Evolutionary conservation across 179 eudicot genomes (phyloP).

Genomic region (Pouteria campechiana): DNA sequence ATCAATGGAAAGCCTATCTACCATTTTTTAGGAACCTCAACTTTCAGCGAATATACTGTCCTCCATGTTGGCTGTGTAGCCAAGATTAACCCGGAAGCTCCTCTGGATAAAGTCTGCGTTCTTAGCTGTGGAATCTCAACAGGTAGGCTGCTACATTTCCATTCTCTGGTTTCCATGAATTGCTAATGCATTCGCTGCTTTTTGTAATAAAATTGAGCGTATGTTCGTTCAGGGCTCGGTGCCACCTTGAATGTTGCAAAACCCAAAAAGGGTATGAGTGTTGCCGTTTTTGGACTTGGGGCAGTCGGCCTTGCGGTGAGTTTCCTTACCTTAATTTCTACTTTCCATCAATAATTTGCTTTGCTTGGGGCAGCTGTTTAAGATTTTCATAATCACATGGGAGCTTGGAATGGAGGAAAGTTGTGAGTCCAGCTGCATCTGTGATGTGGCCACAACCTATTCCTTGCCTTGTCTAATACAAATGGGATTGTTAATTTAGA

Average conservation of each 20-base stretch:
- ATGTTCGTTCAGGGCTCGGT: conserved; percentile 23
- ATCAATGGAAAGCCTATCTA: conserved; percentile 30
- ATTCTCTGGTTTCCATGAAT: background rate
- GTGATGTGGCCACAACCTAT: background rate
- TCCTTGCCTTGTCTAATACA: background rate
- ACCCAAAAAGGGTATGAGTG: conserved; percentile 31
- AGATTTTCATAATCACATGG: too few relatives aligned
- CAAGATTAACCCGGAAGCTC: conserved; percentile 37
- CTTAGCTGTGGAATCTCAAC: conserved; percentile 46
- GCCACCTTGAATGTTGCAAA: conserved; percentile 47
- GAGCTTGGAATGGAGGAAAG: background rate
- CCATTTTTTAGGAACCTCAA: conserved; percentile 44
- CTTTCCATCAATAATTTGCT: too few relatives aligned
- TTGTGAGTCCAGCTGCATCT: background rate
- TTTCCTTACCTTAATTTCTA: background rate
- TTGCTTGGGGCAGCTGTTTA: too few relatives aligned
- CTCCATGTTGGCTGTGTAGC: conserved; percentile 39
- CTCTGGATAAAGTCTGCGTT: conserved; percentile 38
- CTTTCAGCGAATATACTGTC: conserved; percentile 48
- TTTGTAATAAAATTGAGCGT: too few relatives aligned
- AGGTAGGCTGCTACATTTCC: conserved; percentile 8
- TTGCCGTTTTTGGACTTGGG: conserved; percentile 44
- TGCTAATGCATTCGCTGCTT: too few relatives aligned
- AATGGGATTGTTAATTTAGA: background rate
- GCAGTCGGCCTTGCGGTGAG: conserved; percentile 48